Evolutionary conservation across 257 asterid species (phyloP).

Genomic region (Echites panduratus): DNA sequence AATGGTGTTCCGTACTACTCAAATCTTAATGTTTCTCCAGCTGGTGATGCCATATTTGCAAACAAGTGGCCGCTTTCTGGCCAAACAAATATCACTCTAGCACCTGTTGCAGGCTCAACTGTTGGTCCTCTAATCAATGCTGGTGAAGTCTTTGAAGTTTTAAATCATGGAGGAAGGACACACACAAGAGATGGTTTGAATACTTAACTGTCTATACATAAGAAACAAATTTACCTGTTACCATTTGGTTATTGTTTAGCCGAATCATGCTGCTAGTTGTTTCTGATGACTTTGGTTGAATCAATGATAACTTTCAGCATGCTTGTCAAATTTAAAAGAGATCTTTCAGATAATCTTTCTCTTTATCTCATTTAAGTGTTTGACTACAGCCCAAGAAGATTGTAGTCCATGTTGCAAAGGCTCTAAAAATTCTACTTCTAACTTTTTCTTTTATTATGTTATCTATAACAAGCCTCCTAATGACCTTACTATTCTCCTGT

Average conservation of each 20-base stretch:
- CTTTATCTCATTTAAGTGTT: not conserved
- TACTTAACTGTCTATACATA: not conserved
- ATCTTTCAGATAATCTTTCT: not conserved
- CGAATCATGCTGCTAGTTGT: conserved; percentile 1
- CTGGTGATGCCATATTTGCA: conserved; percentile 63
- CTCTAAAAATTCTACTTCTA: not conserved
- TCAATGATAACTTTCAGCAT: not conserved
- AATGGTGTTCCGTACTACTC: conserved; percentile 56
- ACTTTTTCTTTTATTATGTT: not conserved
- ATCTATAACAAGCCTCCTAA: not conserved
- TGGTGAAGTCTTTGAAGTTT: conserved; percentile 74
- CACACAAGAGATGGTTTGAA: conserved; percentile 73
- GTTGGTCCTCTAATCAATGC: conserved; percentile 77
- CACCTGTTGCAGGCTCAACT: conserved; percentile 60
- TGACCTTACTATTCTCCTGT: not conserved
- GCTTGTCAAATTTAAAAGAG: not conserved
- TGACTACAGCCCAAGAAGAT: not conserved
- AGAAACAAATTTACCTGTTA: not conserved
- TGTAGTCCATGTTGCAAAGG: not conserved
- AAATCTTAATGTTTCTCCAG: conserved; percentile 53
- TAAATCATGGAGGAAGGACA: conserved; percentile 67
- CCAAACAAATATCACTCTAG: conserved; percentile 55
- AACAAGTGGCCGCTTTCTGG: conserved; percentile 81
- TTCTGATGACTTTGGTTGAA: not conserved
- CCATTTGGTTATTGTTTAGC: not conserved